phyloP scores from a whole-genome alignment of 2,329 filamentous ascomycete species.

The Huntiella omanensis region DNA sequence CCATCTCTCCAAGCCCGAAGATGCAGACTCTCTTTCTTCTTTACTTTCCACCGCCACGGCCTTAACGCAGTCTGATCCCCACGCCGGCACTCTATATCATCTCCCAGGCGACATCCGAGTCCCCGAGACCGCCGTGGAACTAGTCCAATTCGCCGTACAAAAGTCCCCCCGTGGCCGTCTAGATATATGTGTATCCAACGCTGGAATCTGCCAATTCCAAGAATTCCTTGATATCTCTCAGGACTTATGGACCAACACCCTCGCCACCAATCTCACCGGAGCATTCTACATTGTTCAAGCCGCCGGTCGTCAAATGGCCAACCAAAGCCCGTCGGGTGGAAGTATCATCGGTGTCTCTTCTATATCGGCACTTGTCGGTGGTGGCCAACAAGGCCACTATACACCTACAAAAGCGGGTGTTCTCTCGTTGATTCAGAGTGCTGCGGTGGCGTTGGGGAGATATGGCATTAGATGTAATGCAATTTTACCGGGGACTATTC shows the following conservation, averaged over 20 bases:
- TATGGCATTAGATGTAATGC: constrained; percentile 70
- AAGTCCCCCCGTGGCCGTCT: constrained; percentile 36
- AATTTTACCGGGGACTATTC: constrained; percentile 63
- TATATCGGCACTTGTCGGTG: constrained; percentile 60
- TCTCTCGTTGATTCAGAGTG: constrained; percentile 64
- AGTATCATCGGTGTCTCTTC: constrained; percentile 62
- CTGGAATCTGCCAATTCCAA: constrained; percentile 72
- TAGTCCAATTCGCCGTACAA: constrained; percentile 48
- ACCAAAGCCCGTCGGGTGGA: constrained; percentile 46
- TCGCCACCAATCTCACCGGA: constrained; percentile 67
- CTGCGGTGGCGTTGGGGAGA: constrained; percentile 58
- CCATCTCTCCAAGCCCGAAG: constrained; percentile 44
- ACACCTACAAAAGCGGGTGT: constrained; percentile 79
- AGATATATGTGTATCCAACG: constrained; percentile 74
- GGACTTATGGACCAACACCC: constrained; percentile 50
- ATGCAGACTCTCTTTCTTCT: constrained; percentile 32
- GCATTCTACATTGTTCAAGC: constrained; percentile 81
- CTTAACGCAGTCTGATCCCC: constrained; percentile 20
- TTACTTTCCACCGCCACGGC: constrained; percentile 32
- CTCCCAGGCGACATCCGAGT: constrained; percentile 62
- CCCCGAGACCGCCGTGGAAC: constrained; percentile 46
- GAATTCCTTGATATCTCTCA: constrained; percentile 62
- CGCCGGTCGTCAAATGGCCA: constrained; percentile 64
- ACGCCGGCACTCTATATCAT: constrained; percentile 32
- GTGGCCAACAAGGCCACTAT: constrained; percentile 64